These are phyloP conservation scores for Byssochlamys sp. DNA, from an alignment of 2,329 filamentous ascomycete species.

Conservation along the genomic window DNA sequence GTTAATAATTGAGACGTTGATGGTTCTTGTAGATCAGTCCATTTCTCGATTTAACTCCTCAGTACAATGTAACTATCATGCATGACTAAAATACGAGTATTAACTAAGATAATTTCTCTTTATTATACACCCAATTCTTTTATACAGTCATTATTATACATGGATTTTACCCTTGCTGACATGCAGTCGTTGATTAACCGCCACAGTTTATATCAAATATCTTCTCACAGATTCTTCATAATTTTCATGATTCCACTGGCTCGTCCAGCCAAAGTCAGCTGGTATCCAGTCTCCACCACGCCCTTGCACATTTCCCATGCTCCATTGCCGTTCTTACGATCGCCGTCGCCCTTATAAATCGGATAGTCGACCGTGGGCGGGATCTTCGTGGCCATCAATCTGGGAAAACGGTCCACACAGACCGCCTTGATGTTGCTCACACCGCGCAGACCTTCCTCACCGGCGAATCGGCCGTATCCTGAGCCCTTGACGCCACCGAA, in stretches of 20 bases:
- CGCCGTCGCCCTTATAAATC: constrained; percentile 51
- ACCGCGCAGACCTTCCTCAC: constrained; percentile 72
- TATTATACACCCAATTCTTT: background rate
- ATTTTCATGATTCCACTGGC: constrained; percentile 28
- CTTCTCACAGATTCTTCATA: constrained; percentile 27
- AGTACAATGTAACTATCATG: background rate
- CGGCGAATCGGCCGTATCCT: constrained; percentile 87
- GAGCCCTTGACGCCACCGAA: constrained; percentile 87
- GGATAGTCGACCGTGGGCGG: constrained; percentile 75
- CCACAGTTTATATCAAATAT: background rate
- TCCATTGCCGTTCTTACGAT: constrained; percentile 44
- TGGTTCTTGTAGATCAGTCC: background rate
- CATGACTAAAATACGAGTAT: background rate
- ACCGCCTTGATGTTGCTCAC: constrained; percentile 83
- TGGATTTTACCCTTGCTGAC: background rate
- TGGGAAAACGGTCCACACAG: constrained; percentile 61
- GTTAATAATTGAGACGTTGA: background rate
- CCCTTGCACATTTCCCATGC: constrained; percentile 51
- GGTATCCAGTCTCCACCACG: constrained; percentile 38
- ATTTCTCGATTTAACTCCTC: background rate
- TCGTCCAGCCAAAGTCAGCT: constrained; percentile 33
- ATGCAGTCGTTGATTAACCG: background rate
- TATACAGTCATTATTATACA: background rate
- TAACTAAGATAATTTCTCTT: background rate
- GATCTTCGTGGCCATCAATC: constrained; percentile 59